Conservation (phyloP, 2,329 filamentous ascomycete species). For the Cladosporium phlei region DNA sequence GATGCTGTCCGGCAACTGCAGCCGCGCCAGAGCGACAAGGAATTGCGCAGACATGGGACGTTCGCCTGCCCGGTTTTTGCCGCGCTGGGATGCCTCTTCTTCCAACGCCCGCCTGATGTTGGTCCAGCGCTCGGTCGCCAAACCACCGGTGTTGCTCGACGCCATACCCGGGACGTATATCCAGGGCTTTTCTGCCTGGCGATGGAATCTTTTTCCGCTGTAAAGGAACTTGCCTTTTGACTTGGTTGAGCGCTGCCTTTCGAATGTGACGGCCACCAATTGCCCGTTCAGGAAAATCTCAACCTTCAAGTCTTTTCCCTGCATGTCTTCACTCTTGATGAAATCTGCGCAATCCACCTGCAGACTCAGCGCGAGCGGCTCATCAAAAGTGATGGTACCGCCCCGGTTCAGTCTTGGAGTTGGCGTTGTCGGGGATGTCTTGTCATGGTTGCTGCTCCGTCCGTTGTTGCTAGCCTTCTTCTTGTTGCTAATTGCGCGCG, state of each 20-base stretch:
- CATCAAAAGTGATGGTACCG: background rate
- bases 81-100: slow-evolving; percentile 33
- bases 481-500: too few species aligned
- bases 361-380: slow-evolving; percentile 4
- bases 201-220: slow-evolving; percentile 36
- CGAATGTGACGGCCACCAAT: slow-evolving; percentile 27
- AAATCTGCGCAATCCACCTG: slow-evolving; percentile 14
- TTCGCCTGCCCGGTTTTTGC: slow-evolving; percentile 30
- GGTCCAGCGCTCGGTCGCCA: slow-evolving; percentile 34
- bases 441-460: too few species aligned
- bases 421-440: too few species aligned
- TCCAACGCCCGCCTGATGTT: slow-evolving; percentile 23
- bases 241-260: background rate
- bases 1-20: slow-evolving; percentile 36
- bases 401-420: too few species aligned
- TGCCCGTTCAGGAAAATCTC: slow-evolving; percentile 47
- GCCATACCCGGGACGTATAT: slow-evolving; percentile 26
- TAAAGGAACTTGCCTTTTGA: slow-evolving; percentile 27
- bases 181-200: slow-evolving; percentile 43
- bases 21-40: slow-evolving; percentile 34
- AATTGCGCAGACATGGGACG: slow-evolving; percentile 35
- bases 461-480: too few species aligned
- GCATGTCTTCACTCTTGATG: background rate
- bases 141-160: background rate
- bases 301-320: slow-evolving; percentile 36